Evolutionary conservation across 2,329 filamentous ascomycete genomes (phyloP), one percentile per base, ranked within the genome.

Genomic region (Paecilomyces variotii): DNA sequence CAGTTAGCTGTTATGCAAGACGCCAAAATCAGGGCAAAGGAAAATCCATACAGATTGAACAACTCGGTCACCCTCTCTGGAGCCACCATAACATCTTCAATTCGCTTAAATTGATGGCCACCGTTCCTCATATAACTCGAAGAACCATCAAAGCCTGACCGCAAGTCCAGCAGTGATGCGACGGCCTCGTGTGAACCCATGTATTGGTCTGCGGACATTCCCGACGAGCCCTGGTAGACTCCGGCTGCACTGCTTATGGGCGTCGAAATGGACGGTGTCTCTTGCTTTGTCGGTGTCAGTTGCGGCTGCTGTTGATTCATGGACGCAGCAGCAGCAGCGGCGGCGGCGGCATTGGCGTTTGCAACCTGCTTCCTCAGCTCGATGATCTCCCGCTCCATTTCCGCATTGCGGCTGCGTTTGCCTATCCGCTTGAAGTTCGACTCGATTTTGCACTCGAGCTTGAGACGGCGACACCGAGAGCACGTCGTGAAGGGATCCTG

Each of bases 361-460:
- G 75, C 77, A 56, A 81, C 74, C 63, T 80, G 76, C 67, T 75
- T 78, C 55, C 79, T 70, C 54, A 82, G 67, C 64, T 81, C 78
- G 34, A 80, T 73, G 39, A 82, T 81, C 64, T 84, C 74, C 73
- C 82, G 73, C 79, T 85, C 79, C 86, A 86, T 80, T 73, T 83
- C 77, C 70, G 84, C 83, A 80, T 87, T 79, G 76, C 85, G 76
- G 62, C 84, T 87, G 59, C 85, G 80, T 74, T 87, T 87, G 54
- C 84, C 85, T 34, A 87, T 76, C 61, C 86, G 81, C 74, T 86
- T 87, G 76, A 88, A 88, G 72, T 85, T 85, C 61, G 84, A 82
- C 67, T 87, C 84, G 70, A 88, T 87, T 66, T 85, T 84, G 74
- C 86, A 88, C 57, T 80, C 78, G 45, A 87, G 81, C 60, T 80